Percentiles rank a stretch among this genome's conserved stretches.
phyloP scores from a whole-genome alignment of 2,329 filamentous ascomycete species.

The Ilyonectria destructans region DNA sequence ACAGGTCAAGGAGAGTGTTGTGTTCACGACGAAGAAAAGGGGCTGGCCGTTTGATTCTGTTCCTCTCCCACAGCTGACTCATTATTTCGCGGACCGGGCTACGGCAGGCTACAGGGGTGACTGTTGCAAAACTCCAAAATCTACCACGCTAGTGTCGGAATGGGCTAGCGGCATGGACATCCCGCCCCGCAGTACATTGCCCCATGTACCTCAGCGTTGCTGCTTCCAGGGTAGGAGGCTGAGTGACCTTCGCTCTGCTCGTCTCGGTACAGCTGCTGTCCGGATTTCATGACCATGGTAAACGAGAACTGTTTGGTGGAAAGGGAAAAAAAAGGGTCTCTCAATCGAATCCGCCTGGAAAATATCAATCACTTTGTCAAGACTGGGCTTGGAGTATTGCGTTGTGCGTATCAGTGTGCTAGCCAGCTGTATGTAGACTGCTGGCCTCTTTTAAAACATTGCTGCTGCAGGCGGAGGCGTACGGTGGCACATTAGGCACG shows the following conservation, averaged over 20 bases:
- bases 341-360: not conserved
- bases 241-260: not conserved
- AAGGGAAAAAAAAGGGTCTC: not conserved
- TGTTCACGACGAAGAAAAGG: no score
- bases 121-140: constrained; percentile 8
- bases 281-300: not conserved
- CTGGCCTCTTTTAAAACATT: not conserved
- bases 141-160: not conserved
- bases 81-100: no score
- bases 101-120: constrained; percentile 4
- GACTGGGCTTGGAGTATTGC: not conserved
- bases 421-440: not conserved
- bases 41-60: no score
- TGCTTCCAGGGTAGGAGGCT: not conserved
- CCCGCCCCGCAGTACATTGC: not conserved
- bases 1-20: no score
- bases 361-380: not conserved
- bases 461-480: not conserved
- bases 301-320: not conserved
- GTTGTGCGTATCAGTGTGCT: not conserved
- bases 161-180: no score
- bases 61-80: no score
- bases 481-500: no score
- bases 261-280: not conserved
- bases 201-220: not conserved